Conservation (phyloP, 2,329 filamentous ascomycete species). For the Drechslerella dactyloides region DNA sequence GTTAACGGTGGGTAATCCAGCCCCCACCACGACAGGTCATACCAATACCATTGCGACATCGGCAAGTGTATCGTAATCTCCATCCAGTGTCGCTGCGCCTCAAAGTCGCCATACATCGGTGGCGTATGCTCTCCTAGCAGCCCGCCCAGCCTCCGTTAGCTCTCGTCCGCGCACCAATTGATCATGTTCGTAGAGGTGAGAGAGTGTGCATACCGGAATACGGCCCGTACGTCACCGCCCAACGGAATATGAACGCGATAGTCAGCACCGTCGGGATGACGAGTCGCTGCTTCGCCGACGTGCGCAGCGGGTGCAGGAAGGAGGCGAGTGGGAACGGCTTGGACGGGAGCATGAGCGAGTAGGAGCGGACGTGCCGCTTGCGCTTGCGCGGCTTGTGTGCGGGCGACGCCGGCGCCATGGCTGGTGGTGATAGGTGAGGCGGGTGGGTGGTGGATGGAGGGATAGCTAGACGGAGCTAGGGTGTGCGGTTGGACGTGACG, state of each 20-base stretch:
- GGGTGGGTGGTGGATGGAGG: background rate
- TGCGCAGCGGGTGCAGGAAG: conserved; percentile 91
- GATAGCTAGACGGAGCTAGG: background rate
- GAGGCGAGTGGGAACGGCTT: conserved; percentile 89
- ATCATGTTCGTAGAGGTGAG: background rate
- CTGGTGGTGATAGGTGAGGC: conserved; percentile 7
- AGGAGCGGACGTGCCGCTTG: conserved; percentile 53
- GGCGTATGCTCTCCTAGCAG: conserved; percentile 62
- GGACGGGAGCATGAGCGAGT: conserved; percentile 59
- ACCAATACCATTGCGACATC: conserved; percentile 95
- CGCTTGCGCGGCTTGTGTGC: conserved; percentile 46
- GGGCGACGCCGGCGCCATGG: conserved; percentile 28
- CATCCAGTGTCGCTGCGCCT: conserved; percentile 99
- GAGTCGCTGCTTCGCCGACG: conserved; percentile 86
- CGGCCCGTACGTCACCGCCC: conserved; percentile 90
- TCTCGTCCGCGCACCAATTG: conserved; percentile 4
- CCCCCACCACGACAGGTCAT: conserved; percentile 96
- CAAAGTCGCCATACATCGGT: conserved; percentile 95
- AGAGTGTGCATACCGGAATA: conserved; percentile 75
- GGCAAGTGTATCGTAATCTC: conserved; percentile 89
- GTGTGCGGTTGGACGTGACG: background rate
- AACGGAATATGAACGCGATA: conserved; percentile 87
- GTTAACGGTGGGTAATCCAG: conserved; percentile 97
- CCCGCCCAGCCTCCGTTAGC: conserved; percentile 35
- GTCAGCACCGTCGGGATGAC: conserved; percentile 86